phyloP scores from a whole-genome alignment of 306 rosid species.

The Cucumis hystrix region DNA sequence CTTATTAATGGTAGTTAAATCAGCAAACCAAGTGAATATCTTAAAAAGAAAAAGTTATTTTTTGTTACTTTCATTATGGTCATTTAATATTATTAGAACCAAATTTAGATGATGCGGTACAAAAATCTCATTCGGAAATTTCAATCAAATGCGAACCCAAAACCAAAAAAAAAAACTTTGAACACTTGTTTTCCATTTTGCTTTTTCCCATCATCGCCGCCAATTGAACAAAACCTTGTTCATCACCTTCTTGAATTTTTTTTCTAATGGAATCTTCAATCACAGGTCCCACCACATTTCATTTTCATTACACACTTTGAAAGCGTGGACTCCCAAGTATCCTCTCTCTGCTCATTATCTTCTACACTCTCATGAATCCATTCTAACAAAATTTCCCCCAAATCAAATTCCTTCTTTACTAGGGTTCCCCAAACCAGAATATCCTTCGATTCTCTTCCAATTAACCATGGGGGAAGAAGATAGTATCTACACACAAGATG shows the following conservation, averaged over 20 bases:
- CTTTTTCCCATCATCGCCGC: neutral
- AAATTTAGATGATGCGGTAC: too few species aligned
- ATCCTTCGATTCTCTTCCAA: neutral
- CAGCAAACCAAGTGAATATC: too few species aligned
- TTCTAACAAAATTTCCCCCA: neutral
- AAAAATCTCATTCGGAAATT: too few species aligned
- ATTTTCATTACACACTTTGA: neutral
- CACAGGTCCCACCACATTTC: neutral
- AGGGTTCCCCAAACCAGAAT: neutral
- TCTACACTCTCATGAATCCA: neutral
- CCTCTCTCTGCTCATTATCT: neutral
- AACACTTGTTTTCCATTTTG: too few species aligned
- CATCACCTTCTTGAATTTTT: too few species aligned
- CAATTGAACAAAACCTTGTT: neutral
- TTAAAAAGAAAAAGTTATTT: too few species aligned
- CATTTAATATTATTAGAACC: too few species aligned
- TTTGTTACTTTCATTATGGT: too few species aligned
- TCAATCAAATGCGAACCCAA: too few species aligned
- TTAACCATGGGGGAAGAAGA: constrained; percentile 6
- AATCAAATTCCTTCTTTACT: neutral
- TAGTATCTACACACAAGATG: constrained; percentile 9
- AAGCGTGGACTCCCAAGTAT: neutral
- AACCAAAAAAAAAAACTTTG: too few species aligned
- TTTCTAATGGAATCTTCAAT: neutral
- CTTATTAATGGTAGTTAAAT: too few species aligned